Conservation (phyloP, 257 asterid genomes). For the Solanum sejunctum region DNA sequence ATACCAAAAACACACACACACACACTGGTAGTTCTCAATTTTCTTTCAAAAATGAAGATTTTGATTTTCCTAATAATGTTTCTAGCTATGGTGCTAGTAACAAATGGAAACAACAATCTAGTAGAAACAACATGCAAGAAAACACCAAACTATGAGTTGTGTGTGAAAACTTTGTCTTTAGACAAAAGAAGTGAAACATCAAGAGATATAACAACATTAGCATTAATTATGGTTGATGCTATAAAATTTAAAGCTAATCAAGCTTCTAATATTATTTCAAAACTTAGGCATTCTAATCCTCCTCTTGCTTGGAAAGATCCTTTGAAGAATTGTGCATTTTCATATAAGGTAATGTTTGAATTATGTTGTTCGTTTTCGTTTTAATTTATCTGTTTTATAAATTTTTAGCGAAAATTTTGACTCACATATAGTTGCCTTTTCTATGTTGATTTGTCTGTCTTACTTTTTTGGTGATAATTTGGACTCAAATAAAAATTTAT, state of each 20-base stretch:
- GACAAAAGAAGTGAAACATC: conserved; percentile 15
- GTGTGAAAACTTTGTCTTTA: conserved; percentile 26
- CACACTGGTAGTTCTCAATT: neutral
- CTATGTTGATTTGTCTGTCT: too few relatives aligned
- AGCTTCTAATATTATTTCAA: neutral
- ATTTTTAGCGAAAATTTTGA: too few relatives aligned
- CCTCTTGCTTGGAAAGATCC: neutral
- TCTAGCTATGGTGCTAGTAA: neutral
- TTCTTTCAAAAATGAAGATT: neutral
- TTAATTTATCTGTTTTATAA: neutral
- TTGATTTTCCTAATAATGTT: neutral
- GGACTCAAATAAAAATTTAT: neutral
- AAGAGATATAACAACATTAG: conserved; percentile 10
- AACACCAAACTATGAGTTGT: conserved; percentile 50
- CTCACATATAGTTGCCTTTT: fast-evolving
- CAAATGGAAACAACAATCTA: neutral
- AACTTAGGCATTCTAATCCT: neutral
- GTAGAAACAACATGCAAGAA: conserved; percentile 34
- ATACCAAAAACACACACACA: neutral
- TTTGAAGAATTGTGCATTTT: neutral
- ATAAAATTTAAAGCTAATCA: neutral
- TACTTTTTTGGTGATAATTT: too few relatives aligned
- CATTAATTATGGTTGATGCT: conserved; percentile 13
- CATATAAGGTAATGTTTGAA: neutral
- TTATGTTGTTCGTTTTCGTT: neutral